phyloP scores from a whole-genome alignment of 805 yeast species.

The Saccharomycopsis schoenii region DNA sequence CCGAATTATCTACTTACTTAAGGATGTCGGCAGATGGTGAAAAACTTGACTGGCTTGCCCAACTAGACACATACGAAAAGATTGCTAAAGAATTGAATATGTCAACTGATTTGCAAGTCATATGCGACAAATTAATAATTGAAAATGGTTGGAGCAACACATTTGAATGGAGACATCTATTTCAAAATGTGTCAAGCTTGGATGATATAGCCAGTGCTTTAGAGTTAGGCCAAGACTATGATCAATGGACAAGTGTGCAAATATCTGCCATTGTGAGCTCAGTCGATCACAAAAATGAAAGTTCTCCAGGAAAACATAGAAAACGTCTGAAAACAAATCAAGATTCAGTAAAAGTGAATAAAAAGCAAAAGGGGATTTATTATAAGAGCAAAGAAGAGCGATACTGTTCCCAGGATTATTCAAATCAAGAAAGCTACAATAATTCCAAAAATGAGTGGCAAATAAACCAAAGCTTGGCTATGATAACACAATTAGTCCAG shows the following conservation, averaged over 20 bases:
- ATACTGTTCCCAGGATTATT: neutral
- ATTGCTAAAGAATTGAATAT: neutral
- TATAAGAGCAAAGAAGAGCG: neutral
- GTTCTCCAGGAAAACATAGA: neutral
- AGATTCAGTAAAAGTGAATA: neutral
- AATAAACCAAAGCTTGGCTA: neutral
- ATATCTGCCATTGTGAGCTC: neutral
- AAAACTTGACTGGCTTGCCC: neutral
- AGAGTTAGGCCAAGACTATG: neutral
- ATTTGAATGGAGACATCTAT: neutral
- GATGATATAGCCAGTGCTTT: neutral
- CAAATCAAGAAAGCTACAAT: neutral
- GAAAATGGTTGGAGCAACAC: neutral
- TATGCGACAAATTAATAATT: neutral
- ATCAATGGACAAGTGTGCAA: neutral
- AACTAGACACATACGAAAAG: neutral
- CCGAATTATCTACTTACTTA: neutral
- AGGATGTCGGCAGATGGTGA: neutral
- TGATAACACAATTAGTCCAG: neutral
- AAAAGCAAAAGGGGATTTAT: neutral
- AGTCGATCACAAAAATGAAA: neutral
- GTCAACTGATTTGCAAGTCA: neutral
- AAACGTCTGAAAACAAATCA: neutral
- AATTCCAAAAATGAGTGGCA: neutral
- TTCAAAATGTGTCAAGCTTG: neutral